phyloP scores from a whole-genome alignment of 768 basidiomycete species.

The Peribolospora kevripleyi region DNA sequence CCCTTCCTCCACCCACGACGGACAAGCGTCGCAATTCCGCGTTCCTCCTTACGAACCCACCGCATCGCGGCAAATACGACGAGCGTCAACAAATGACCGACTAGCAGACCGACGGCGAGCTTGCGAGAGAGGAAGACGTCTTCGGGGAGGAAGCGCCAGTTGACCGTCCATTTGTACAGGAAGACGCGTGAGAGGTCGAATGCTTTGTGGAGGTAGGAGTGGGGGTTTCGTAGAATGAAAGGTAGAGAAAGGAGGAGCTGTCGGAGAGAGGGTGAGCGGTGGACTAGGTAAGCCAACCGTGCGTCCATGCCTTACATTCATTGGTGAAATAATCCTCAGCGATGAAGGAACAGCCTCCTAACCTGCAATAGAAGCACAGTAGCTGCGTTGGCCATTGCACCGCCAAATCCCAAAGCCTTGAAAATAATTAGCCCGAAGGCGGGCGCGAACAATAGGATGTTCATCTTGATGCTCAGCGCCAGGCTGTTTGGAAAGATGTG shows the following conservation, averaged over 20 bases:
- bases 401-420: conserved; percentile 36
- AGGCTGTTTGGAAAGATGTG: conserved; percentile 23
- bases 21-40: conserved; percentile 37
- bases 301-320: no score
- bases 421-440: conserved; percentile 61
- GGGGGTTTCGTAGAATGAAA: conserved; percentile 38
- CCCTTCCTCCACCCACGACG: conserved; percentile 32
- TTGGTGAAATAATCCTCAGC: no score
- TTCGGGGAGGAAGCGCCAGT: conserved; percentile 74
- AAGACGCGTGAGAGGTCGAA: conserved; percentile 77
- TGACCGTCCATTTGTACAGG: conserved; percentile 90
- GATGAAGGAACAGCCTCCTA: no score
- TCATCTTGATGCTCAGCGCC: conserved; percentile 90
- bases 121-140: conserved; percentile 40
- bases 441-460: conserved; percentile 65
- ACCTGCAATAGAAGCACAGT: no score
- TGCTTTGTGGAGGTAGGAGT: conserved; percentile 45
- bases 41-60: conserved; percentile 37
- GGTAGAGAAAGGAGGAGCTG: conserved; percentile 44
- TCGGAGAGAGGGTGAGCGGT: conserved; percentile 14
- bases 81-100: conserved; percentile 38
- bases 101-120: conserved; percentile 39
- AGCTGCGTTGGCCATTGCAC: no score
- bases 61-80: conserved; percentile 47
- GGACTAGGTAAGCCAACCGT: conserved; percentile 14